Evolutionary conservation across 192 early-diverging fungal genomes (phyloP), one percentile per base, ranked within the genome.

Genomic region (Entomortierella parvispora): DNA sequence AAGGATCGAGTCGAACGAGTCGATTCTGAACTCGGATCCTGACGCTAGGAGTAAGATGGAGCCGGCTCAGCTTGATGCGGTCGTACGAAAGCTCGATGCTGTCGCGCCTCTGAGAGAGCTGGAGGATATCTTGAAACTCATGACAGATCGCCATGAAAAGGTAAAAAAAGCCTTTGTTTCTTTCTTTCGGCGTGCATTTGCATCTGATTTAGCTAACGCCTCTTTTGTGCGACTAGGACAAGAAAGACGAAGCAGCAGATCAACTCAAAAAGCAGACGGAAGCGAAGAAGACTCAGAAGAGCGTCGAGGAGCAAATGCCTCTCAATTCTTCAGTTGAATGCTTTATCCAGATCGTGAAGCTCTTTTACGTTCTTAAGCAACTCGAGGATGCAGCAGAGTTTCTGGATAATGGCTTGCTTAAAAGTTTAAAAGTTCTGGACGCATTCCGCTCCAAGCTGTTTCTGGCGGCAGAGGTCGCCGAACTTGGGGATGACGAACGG

Each of bases 311-410:
- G 47, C n/a, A 49, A 20, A 18, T 6, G 22, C 47, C 6, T 6
- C 47, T 6, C 18, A 6, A 59, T 5, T 28, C 17, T 14, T 20
- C 43, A 9, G 17, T 15, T 15, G 12, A 3, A 3, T 20, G 40
- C 0, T 31, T 59, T 29, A 59, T 59, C 28, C 58, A 59, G 2
- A 8, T 59, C 23, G 23, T 59, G 1, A 34, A 42, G n/a, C 58
- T 59, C 14, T 59, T 59, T 25, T 59, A 59, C 23, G 58, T 42
- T 1, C 58, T 59, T 18, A 59, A 59, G 40, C 40, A 59, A 18
- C 58, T 59, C 4, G 42, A 59, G 11, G 43, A 29, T n/a, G 58
- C 26, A 12, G 25, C 25, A 12, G 43, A 59, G 12, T 29, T 17
- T 23, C 43, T 59, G 14, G 22, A 29, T 2, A 10, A 17, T 0